phyloP scores from a whole-genome alignment of 169 alveolate genomes.

The Plasmodium cynomolgi region DNA sequence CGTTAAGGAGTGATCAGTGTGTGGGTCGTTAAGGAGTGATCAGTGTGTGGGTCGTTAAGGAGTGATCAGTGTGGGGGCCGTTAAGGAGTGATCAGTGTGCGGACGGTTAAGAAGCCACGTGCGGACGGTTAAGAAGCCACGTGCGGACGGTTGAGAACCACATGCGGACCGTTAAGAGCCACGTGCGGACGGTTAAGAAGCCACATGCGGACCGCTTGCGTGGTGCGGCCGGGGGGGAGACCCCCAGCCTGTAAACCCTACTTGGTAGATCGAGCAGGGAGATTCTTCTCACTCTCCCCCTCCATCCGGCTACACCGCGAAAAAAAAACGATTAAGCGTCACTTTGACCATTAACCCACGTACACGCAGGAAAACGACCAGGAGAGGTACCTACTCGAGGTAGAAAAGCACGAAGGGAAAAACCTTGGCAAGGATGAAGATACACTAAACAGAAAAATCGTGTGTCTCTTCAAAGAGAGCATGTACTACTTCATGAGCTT shows the following conservation, averaged over 20 bases:
- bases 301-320: neutral
- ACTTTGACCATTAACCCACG: neutral
- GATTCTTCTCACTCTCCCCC: neutral
- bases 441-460: constrained; percentile 27
- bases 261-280: neutral
- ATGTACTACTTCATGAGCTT: constrained; percentile 72
- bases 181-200: too few relatives aligned
- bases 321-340: neutral
- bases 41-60: too few relatives aligned
- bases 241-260: neutral
- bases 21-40: too few relatives aligned
- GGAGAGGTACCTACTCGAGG: constrained; percentile 37
- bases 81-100: too few relatives aligned
- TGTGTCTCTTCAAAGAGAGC: constrained; percentile 49
- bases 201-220: neutral
- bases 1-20: too few relatives aligned
- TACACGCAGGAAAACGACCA: neutral
- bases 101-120: too few relatives aligned
- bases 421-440: constrained; percentile 36
- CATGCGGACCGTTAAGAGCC: too few relatives aligned
- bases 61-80: too few relatives aligned
- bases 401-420: constrained; percentile 35
- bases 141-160: too few relatives aligned
- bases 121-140: too few relatives aligned
- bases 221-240: neutral